Evolutionary conservation across 495 filamentous ascomycete genomes (phyloP).

Genomic region (Beverwykella pulmonaria): DNA sequence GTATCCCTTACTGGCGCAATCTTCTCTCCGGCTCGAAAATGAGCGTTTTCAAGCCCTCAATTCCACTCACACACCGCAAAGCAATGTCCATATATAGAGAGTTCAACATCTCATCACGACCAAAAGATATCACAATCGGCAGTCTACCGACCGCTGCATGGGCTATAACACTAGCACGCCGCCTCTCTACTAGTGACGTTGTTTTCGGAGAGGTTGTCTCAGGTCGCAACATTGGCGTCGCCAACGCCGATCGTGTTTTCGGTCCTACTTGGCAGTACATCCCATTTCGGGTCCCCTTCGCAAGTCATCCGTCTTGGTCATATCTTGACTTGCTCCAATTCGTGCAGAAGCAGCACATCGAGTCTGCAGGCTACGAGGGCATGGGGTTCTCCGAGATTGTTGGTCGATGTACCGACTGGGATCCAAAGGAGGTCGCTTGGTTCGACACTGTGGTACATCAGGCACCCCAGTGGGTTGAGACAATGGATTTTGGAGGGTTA

Average conservation of each 20-base stretch:
- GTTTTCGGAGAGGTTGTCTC: conserved; percentile 64
- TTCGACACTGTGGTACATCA: conserved; percentile 40
- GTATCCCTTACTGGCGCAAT: conserved; percentile 60
- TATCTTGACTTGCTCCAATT: conserved; percentile 25
- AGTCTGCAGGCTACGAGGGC: conserved; percentile 20
- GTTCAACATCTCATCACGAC: conserved; percentile 49
- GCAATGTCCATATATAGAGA: conserved; percentile 49
- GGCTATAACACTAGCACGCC: conserved; percentile 61
- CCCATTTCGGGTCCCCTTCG: conserved; percentile 32
- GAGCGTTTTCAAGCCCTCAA: conserved; percentile 47
- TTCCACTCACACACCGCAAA: conserved; percentile 38
- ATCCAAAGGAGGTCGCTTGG: conserved; percentile 33
- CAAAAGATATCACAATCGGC: conserved; percentile 58
- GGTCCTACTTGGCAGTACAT: conserved; percentile 36
- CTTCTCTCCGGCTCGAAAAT: conserved; percentile 57
- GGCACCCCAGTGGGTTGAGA: conserved; percentile 30
- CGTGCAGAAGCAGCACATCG: conserved; percentile 33
- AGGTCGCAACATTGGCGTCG: conserved; percentile 45
- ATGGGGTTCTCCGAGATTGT: conserved; percentile 64
- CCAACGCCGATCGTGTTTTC: conserved; percentile 21
- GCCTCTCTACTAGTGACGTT: conserved; percentile 54
- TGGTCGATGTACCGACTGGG: conserved; percentile 62
- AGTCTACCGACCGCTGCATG: conserved; percentile 64
- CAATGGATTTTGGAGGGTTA: conserved; percentile 27
- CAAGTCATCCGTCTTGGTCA: conserved; percentile 26